Percentiles rank a stretch among this genome's conserved stretches.
phyloP scores from a whole-genome alignment of 805 yeast genomes.

The Candida chauliodis region DNA sequence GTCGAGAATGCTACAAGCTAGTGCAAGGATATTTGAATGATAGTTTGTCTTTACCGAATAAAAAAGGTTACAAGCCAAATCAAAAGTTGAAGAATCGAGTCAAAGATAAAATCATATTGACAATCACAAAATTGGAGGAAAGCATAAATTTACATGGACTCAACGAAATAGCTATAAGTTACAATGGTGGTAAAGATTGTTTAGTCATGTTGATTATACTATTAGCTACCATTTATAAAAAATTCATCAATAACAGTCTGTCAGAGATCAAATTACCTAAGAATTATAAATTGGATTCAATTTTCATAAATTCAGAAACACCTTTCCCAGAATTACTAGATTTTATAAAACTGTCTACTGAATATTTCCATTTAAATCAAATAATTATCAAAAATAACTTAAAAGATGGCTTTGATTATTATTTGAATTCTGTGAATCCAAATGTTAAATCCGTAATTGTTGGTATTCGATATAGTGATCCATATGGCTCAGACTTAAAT shows the following conservation, averaged over 20 bases:
- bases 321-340: conserved; percentile 68
- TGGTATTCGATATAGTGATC: conserved; percentile 87
- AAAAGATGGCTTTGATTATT: conserved; percentile 67
- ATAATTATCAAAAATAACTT: conserved; percentile 45
- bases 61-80: conserved; percentile 19
- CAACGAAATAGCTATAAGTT: conserved; percentile 71
- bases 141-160: conserved; percentile 32
- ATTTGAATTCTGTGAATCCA: conserved; percentile 47
- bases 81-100: conserved; percentile 20
- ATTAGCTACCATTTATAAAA: conserved; percentile 48
- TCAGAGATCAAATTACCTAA: conserved; percentile 17
- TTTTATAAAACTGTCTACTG: conserved; percentile 58
- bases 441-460: conserved; percentile 72
- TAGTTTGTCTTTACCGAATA: conserved; percentile 20
- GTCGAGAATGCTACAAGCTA: conserved; percentile 30
- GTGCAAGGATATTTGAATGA: conserved; percentile 30
- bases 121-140: conserved; percentile 24
- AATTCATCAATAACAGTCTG: conserved; percentile 11
- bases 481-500: conserved; percentile 60
- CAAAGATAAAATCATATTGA: conserved; percentile 24
- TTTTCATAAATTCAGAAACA: conserved; percentile 71
- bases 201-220: conserved; percentile 79
- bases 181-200: conserved; percentile 97
- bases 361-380: conserved; percentile 52
- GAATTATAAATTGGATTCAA: conserved; percentile 47